Conservation (phyloP, 2,329 filamentous ascomycete species). For the Fonsecaea multimorphosa region DNA sequence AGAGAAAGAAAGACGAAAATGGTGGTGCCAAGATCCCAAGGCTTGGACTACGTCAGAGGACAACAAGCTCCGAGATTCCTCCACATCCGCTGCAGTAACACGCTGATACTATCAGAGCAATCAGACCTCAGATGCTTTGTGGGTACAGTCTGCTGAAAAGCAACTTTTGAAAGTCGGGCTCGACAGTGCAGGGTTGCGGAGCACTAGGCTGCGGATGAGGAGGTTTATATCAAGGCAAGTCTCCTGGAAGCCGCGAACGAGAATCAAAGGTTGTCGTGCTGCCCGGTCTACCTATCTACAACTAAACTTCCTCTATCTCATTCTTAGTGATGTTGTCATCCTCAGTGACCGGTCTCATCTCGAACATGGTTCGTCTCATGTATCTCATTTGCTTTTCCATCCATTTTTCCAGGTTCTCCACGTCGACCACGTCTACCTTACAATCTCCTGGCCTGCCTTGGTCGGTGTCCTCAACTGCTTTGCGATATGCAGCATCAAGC, state of each 20-base stretch:
- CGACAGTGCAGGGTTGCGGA: background rate
- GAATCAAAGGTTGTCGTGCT: background rate
- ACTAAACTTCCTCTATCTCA: conserved; percentile 8
- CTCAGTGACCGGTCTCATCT: conserved; percentile 14
- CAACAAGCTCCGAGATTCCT: too few relatives aligned
- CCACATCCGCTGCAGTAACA: too few relatives aligned
- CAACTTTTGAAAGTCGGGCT: background rate
- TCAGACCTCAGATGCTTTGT: too few relatives aligned
- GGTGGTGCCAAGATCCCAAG: too few relatives aligned
- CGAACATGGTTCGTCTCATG: conserved; percentile 14
- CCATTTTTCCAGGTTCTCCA: conserved; percentile 8
- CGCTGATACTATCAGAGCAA: too few relatives aligned
- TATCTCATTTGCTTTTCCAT: conserved; percentile 16
- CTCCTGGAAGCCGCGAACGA: background rate
- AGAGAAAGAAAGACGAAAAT: too few relatives aligned
- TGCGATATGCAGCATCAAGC: conserved; percentile 6
- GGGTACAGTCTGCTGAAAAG: too few relatives aligned
- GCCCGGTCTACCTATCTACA: background rate
- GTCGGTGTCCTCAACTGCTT: background rate
- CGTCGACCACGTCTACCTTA: background rate
- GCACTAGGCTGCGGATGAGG: background rate
- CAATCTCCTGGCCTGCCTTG: background rate
- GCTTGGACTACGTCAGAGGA: too few relatives aligned
- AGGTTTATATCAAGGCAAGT: background rate
- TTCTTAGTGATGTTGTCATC: conserved; percentile 6